A percentile compares a stretch with the other conserved stretches of the same genome.
Evolutionary conservation across 495 filamentous ascomycete species (phyloP).

Genomic region (Neurospora sp.): DNA sequence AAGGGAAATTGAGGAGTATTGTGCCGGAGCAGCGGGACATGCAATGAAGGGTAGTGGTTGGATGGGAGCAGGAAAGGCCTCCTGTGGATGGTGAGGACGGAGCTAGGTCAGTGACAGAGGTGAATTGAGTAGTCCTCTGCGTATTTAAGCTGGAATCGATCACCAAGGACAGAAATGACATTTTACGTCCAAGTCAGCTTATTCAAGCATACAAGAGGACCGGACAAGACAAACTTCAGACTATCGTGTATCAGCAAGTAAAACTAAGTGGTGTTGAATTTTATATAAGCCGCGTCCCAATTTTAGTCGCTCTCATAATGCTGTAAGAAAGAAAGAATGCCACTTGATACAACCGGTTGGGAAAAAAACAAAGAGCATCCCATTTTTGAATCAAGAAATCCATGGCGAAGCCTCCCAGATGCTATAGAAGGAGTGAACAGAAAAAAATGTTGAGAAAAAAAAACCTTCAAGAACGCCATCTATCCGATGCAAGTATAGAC

Average conservation of each 20-base stretch:
- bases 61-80: too few species aligned
- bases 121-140: background rate
- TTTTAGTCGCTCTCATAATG: background rate
- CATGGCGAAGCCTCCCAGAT: background rate
- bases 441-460: background rate
- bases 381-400: background rate
- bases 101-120: too few species aligned
- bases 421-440: background rate
- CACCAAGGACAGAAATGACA: background rate
- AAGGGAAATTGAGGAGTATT: conserved; percentile 56
- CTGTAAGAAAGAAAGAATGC: background rate
- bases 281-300: background rate
- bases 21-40: conserved; percentile 55
- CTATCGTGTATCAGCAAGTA: background rate
- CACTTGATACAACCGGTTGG: background rate
- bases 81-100: too few species aligned
- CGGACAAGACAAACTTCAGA: background rate
- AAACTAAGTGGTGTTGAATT: background rate
- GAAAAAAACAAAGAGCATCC: background rate
- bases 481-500: background rate
- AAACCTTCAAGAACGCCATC: background rate
- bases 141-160: background rate
- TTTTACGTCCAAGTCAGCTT: background rate
- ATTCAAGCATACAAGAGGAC: background rate
- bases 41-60: too few species aligned